phyloP scores from a whole-genome alignment of 116 monocot species.

The Phalaenopsis hybrid region DNA sequence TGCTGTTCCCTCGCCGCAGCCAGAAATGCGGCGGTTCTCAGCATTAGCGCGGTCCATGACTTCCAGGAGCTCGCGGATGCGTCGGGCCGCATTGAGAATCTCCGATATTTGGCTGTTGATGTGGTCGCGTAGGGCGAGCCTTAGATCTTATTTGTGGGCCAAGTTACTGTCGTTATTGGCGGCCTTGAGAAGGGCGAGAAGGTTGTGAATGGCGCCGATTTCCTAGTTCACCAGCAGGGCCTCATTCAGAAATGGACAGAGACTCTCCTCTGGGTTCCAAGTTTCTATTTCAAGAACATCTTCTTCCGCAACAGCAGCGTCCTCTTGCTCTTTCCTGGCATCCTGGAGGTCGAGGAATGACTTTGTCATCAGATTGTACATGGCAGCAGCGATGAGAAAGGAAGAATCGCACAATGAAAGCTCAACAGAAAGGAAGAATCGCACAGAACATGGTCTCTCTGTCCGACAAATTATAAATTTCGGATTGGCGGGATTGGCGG shows the following conservation, averaged over 20 bases:
- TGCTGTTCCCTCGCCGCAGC: too few relatives aligned
- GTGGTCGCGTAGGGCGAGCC: slow-evolving; percentile 40
- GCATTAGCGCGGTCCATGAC: too few relatives aligned
- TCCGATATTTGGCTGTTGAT: slow-evolving; percentile 60
- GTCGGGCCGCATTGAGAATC: too few relatives aligned
- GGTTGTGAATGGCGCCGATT: slow-evolving; percentile 57
- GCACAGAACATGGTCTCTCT: too few relatives aligned
- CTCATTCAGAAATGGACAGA: slow-evolving; percentile 62
- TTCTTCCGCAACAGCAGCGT: slow-evolving; percentile 4
- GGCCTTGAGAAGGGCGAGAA: slow-evolving; percentile 51
- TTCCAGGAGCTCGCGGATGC: too few relatives aligned
- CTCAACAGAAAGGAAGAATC: too few relatives aligned
- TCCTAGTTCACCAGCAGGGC: slow-evolving; percentile 55
- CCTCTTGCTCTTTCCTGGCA: slow-evolving; percentile 47
- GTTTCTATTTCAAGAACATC: slow-evolving; percentile 12
- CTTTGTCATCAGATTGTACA: slow-evolving; percentile 75
- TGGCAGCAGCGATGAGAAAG: slow-evolving; percentile 1
- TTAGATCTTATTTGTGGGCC: slow-evolving; percentile 52
- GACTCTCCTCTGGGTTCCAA: slow-evolving; percentile 23
- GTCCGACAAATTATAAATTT: too few relatives aligned
- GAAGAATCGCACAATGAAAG: not conserved
- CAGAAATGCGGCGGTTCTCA: too few relatives aligned
- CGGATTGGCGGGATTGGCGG: too few relatives aligned
- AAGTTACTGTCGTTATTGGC: slow-evolving; percentile 64
- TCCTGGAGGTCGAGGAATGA: slow-evolving; percentile 76